Evolutionary conservation across 768 basidiomycete genomes (phyloP), one percentile per base, ranked within the genome.

Genomic region (Mycena epipterygia): DNA sequence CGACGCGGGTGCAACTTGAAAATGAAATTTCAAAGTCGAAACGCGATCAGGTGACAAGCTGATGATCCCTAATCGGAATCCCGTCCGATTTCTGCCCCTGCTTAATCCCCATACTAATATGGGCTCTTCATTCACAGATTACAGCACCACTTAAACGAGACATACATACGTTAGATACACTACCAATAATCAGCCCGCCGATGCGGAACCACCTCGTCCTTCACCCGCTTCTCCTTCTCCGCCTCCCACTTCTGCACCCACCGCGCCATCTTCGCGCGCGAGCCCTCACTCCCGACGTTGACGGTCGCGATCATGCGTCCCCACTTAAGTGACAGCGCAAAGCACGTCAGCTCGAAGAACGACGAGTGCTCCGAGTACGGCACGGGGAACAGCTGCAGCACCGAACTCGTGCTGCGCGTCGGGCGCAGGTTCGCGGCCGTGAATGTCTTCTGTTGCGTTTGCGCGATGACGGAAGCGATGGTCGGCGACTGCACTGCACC

Each of bases 281-380:
- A 91, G 9, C 72, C 79, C 74, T 91, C 89, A 67, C 85, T 94
- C 23, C 91, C 93, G 2, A 97, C 91, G 73, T 96, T 97, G 42
- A 97, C 98, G 0, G 98, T 99, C 13, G 98, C 94, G 75, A 99
- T 97, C 88, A 99, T 97, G 78, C 90, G 92, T 0, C 82, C 86
- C 93, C 91, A 97, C 71, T 90, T 89, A 48, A 96, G 85, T 23
- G 94, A 95, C 81, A 98, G 88, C 5, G 96, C 95, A 79, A 98
- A 98, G 79, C 95, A 97, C 14, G 96, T 97, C 72, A 97, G 85
- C 81, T 99, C 97, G 75, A 94, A 95, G 81, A 98, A 98, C 37
- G 94, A 96, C 35, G 94, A 95, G 79, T 99, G 97, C 78, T 99
- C 98, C 7, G 96, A 98, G 78, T 99, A 99, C 13, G 91, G 93